A percentile compares a stretch with the other conserved stretches of the same genome.
Conservation (phyloP, 2,329 filamentous ascomycete species). For the Stachybotrys elegans region DNA sequence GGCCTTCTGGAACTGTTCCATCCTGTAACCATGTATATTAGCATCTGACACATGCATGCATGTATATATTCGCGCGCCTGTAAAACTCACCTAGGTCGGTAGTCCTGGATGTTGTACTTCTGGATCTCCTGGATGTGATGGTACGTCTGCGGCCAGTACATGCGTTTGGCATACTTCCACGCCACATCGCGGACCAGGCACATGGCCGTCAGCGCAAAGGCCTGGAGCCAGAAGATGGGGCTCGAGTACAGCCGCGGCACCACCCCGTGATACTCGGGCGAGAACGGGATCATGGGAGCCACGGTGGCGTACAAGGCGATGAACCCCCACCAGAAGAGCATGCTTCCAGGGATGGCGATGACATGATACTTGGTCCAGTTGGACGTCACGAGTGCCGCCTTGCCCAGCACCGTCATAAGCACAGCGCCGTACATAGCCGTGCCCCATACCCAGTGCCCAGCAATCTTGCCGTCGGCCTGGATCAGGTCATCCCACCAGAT, state of each 20-base stretch:
- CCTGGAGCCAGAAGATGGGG: slow-evolving; percentile 88
- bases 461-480: slow-evolving; percentile 71
- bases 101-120: slow-evolving; percentile 99
- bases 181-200: slow-evolving; percentile 85
- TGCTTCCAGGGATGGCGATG: slow-evolving; percentile 88
- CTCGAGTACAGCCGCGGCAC: slow-evolving; percentile 75
- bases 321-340: slow-evolving; percentile 87
- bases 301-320: slow-evolving; percentile 82
- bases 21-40: slow-evolving; percentile 45
- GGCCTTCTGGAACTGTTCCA: slow-evolving; percentile 99
- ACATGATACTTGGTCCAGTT: slow-evolving; percentile 99
- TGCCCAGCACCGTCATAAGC: slow-evolving; percentile 88
- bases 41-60: not conserved
- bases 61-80: not conserved
- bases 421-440: slow-evolving; percentile 90
- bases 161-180: slow-evolving; percentile 96
- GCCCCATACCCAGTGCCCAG: slow-evolving; percentile 98
- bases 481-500: slow-evolving; percentile 81
- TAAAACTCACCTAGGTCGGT: slow-evolving; percentile 73
- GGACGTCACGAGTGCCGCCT: slow-evolving; percentile 90
- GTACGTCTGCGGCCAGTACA: slow-evolving; percentile 94
- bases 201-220: slow-evolving; percentile 70
- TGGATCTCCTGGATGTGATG: slow-evolving; percentile 99
- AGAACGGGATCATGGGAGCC: slow-evolving; percentile 77
- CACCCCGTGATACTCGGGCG: slow-evolving; percentile 78